A percentile compares a stretch with the other conserved stretches of the same genome.
Conservation (phyloP, 192 early-diverging fungal species). For the Coemansia sp. region DNA sequence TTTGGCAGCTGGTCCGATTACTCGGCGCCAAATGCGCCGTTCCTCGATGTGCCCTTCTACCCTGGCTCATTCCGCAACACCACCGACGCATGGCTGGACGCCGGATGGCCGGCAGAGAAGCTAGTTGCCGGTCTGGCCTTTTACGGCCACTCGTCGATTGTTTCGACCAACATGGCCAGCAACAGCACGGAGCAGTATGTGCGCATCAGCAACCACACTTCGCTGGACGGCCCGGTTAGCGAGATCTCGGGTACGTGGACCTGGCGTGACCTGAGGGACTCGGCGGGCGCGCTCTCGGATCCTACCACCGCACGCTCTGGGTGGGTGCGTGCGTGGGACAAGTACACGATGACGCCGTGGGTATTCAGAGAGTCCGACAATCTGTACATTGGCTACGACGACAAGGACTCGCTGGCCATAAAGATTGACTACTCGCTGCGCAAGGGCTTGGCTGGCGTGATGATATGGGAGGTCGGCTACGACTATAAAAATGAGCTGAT, state of each 20-base stretch:
- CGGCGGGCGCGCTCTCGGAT: conserved; percentile 48
- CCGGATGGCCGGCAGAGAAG: conserved; percentile 61
- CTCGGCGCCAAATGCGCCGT: conserved; percentile 44
- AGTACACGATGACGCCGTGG: conserved; percentile 67
- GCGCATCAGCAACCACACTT: conserved; percentile 46
- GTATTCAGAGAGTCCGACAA: conserved; percentile 59
- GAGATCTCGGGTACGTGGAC: conserved; percentile 61
- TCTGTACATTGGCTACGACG: conserved; percentile 70
- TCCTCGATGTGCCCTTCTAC: conserved; percentile 44
- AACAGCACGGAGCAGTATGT: conserved; percentile 48
- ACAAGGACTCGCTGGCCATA: conserved; percentile 58
- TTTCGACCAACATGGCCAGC: conserved; percentile 27
- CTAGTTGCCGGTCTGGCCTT: conserved; percentile 62
- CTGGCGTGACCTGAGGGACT: conserved; percentile 59
- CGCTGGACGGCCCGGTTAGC: conserved; percentile 56
- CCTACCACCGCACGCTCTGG: conserved; percentile 38
- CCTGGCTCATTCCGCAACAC: conserved; percentile 52
- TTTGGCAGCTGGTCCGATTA: conserved; percentile 65
- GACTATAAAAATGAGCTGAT: conserved; percentile 65
- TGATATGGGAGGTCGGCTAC: conserved; percentile 72
- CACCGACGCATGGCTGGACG: conserved; percentile 55
- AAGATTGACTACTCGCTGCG: conserved; percentile 62
- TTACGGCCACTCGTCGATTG: conserved; percentile 58
- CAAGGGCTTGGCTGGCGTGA: conserved; percentile 62
- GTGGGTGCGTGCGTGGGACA: conserved; percentile 68